Conservation (phyloP, 2,329 filamentous ascomycete genomes). For the Venturia pyrina region DNA sequence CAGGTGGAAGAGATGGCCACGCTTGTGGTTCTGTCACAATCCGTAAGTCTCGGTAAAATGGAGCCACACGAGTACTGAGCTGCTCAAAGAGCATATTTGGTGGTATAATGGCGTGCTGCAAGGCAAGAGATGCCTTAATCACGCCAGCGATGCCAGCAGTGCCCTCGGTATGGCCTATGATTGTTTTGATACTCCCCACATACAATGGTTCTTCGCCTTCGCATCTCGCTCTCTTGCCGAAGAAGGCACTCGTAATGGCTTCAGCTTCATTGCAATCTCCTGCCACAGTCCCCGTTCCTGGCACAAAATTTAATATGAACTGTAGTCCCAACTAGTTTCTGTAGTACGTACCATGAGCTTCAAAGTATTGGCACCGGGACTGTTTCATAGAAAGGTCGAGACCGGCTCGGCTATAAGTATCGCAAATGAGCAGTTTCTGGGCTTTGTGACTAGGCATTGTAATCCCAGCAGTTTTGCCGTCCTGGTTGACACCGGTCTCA, state of each 20-base stretch:
- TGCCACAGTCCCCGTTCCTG: constrained; percentile 44
- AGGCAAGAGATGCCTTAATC: constrained; percentile 20
- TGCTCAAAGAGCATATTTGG: constrained; percentile 11
- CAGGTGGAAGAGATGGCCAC: constrained; percentile 16
- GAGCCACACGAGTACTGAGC: not conserved
- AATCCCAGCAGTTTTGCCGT: constrained; percentile 30
- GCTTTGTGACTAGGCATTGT: constrained; percentile 28
- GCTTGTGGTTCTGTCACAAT: constrained; percentile 13
- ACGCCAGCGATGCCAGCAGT: constrained; percentile 18
- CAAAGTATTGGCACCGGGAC: constrained; percentile 23
- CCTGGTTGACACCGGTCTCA: constrained; percentile 26
- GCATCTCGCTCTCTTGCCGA: not conserved
- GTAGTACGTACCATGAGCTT: constrained; percentile 24
- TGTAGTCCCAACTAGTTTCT: not conserved
- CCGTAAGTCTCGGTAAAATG: constrained; percentile 11
- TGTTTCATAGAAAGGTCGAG: constrained; percentile 19
- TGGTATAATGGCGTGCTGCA: constrained; percentile 18
- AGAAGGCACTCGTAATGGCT: constrained; percentile 12
- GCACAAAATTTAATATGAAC: not conserved
- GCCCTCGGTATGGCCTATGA: constrained; percentile 24
- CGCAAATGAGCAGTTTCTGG: constrained; percentile 27
- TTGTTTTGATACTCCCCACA: constrained; percentile 20
- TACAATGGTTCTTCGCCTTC: constrained; percentile 17
- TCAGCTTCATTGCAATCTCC: constrained; percentile 33
- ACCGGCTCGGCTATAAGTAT: constrained; percentile 27